Evolutionary conservation across 805 yeast species (phyloP), one percentile per base, ranked within the genome.

Genomic region (Scheffersomyces stipitis): DNA sequence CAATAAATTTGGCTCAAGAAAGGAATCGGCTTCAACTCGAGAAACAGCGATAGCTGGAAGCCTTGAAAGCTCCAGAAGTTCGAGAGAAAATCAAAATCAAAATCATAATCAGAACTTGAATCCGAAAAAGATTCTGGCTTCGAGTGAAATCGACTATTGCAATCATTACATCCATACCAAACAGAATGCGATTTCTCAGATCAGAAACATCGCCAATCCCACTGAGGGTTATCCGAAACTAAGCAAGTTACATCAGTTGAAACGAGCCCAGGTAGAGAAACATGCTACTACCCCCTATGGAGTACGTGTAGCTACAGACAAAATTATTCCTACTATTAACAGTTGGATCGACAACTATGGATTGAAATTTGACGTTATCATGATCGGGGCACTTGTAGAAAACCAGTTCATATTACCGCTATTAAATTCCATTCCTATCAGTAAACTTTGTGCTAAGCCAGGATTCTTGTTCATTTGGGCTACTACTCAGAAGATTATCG

Each of bases 401-500:
- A 80, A 83, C 51, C 89, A 81, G 51, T 73, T 84, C 37, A 66
- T 85, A 14, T 69, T 76, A 30, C 84, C 86, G 0, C 49, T 82
- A 2, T 64, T 90, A 16, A 62, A 75, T 1, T 76, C 74, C 45
- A 62, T 89, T 30, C 96, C 96, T 0, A 66, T 90, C 4, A 82
- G 80, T 44, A 79, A 71, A 50, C 64, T 90, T 22, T 79, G 93
- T 37, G 75, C 96, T 1, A 83, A 83, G 45, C 96, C 97, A 0
- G 95, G 96, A 1, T 82, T 88, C 42, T 56, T 89, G 17, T 87
- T 85, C 52, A 75, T 90, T 36, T 90, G 97, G 97, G 85, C 95
- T 0, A 81, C 93, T 7, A 78, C 87, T 4, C 76, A 78, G 38
- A 79, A 83, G 52, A 80, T 88, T 35, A 71, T 76, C 38, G 86